These are phyloP conservation scores for Onygena corvina DNA, from an alignment of 2,329 filamentous ascomycete species.

Conservation along the genomic window DNA sequence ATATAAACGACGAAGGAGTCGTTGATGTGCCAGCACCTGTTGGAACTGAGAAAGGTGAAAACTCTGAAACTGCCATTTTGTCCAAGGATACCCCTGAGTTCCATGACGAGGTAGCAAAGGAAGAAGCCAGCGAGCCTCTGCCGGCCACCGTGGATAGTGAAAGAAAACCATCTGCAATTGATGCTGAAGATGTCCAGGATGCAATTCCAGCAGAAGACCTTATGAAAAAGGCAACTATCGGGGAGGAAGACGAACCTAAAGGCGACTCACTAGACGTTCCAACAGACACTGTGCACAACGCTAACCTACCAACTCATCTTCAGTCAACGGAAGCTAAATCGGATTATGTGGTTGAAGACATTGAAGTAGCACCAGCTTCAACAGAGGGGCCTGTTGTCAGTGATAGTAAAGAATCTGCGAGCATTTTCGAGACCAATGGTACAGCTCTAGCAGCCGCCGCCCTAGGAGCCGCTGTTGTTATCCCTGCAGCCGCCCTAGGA, in stretches of 20 bases:
- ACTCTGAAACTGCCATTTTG: neutral
- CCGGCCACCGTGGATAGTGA: too few relatives aligned
- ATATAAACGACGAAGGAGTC: neutral
- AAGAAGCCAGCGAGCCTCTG: neutral
- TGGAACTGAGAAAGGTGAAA: neutral
- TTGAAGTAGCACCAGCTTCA: neutral
- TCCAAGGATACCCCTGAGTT: neutral
- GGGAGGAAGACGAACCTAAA: neutral
- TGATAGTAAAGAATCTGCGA: neutral
- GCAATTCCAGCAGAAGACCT: neutral
- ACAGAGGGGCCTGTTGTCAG: neutral
- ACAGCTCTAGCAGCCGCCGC: neutral
- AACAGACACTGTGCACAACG: neutral
- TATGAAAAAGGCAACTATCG: neutral
- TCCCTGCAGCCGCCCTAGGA: neutral
- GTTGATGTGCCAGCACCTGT: neutral
- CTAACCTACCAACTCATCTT: neutral
- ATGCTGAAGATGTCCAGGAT: neutral
- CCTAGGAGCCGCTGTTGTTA: neutral
- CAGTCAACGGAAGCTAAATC: neutral
- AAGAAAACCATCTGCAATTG: too few relatives aligned
- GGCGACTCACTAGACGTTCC: neutral
- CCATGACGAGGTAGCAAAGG: neutral
- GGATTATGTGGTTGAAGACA: neutral
- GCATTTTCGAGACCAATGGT: constrained; percentile 1